Evolutionary conservation across 1,284 basidiomycete species (phyloP).

Genomic region (Veloboletus limbatus): DNA sequence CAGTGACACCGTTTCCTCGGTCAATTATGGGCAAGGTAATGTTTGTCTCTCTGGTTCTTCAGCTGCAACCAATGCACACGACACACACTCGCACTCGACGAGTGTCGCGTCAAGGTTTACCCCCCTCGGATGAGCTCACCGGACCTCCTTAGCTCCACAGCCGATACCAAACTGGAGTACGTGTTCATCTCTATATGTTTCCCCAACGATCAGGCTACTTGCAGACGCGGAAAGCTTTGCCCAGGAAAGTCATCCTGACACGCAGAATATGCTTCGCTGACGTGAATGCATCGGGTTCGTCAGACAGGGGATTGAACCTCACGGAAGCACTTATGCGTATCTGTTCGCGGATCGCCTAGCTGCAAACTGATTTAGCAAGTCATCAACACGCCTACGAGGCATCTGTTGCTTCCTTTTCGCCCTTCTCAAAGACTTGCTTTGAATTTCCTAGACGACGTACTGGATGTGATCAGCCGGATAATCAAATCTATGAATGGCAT

Average conservation of each 20-base stretch:
- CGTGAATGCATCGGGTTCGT: constrained; percentile 26
- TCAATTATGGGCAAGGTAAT: constrained; percentile 27
- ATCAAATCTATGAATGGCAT: constrained; percentile 14
- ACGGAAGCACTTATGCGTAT: no score
- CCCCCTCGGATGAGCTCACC: constrained; percentile 18
- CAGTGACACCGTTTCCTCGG: constrained; percentile 30
- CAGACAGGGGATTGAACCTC: no score
- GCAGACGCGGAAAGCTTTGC: constrained; percentile 23
- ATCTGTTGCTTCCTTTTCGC: background rate
- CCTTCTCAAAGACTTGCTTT: background rate
- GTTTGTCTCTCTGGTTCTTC: constrained; percentile 21
- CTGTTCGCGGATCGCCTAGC: constrained; percentile 13
- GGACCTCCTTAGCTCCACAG: constrained; percentile 1
- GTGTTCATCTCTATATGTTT: background rate
- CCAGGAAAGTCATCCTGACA: constrained; percentile 19
- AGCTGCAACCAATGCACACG: constrained; percentile 22
- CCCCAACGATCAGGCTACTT: background rate
- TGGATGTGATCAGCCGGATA: constrained; percentile 13
- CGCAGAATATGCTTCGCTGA: constrained; percentile 17
- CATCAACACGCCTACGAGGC: constrained; percentile 11
- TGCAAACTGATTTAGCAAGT: constrained; percentile 12
- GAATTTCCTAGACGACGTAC: constrained; percentile 7
- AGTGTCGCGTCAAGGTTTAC: constrained; percentile 37
- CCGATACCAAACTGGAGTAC: background rate
- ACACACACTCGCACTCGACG: constrained; percentile 32